Conservation (phyloP, 2,329 filamentous ascomycete species). For the Pezicula neosporulosa region DNA sequence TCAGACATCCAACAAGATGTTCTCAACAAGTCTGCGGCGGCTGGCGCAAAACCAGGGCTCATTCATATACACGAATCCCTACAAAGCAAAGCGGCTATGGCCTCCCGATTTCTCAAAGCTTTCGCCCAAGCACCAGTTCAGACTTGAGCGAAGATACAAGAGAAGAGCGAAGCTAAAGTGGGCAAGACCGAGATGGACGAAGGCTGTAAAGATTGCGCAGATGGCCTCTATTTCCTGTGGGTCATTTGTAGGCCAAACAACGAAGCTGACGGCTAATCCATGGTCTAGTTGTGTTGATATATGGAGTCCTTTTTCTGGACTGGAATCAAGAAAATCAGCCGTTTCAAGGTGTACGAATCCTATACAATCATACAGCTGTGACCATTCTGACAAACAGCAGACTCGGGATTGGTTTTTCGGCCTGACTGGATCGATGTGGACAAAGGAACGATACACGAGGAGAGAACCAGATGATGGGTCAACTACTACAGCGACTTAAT, state of each 20-base stretch:
- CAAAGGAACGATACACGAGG: conserved; percentile 20
- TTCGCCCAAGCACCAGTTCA: conserved; percentile 69
- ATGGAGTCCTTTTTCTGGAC: conserved; percentile 61
- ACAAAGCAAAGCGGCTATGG: conserved; percentile 70
- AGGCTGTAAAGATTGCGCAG: conserved; percentile 62
- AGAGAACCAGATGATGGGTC: conserved; percentile 16
- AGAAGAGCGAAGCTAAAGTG: conserved; percentile 61
- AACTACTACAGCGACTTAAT: conserved; percentile 11
- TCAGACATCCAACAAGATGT: conserved; percentile 33
- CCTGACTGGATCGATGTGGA: conserved; percentile 30
- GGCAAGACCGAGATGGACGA: conserved; percentile 61
- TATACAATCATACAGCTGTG: background rate
- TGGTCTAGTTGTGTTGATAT: conserved; percentile 46
- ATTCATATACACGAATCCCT: conserved; percentile 47
- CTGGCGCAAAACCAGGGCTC: conserved; percentile 30
- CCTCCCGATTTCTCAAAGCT: conserved; percentile 73
- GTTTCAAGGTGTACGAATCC: conserved; percentile 44
- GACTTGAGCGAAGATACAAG: conserved; percentile 76
- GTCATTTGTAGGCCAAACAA: conserved; percentile 4
- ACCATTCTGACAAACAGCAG: conserved; percentile 25
- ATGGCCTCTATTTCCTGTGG: conserved; percentile 26
- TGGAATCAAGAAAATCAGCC: conserved; percentile 43
- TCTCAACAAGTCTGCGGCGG: conserved; percentile 42
- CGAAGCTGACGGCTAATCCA: conserved; percentile 7
- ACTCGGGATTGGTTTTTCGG: conserved; percentile 37